Evolutionary conservation across 225 moss, liverwort and hornwort species (phyloP).

Genomic region (Polytrichum commune): DNA sequence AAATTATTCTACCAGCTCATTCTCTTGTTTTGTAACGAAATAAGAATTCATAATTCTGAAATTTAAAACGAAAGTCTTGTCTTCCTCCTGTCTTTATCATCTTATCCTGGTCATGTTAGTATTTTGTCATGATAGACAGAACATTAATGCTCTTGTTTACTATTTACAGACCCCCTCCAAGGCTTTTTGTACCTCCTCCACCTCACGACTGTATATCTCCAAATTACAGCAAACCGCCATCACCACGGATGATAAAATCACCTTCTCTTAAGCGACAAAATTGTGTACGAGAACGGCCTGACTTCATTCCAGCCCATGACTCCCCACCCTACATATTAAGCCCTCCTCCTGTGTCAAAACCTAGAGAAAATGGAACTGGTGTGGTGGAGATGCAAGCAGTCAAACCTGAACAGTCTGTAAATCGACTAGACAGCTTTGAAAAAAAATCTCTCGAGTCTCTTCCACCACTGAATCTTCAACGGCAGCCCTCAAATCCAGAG

Average conservation of each 20-base stretch:
- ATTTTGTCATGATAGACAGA: too few relatives aligned
- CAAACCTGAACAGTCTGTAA: conserved; percentile 13
- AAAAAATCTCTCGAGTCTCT: conserved; percentile 10
- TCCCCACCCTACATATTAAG: conserved; percentile 65
- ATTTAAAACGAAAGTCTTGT: too few relatives aligned
- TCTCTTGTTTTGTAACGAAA: too few relatives aligned
- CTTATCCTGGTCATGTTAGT: too few relatives aligned
- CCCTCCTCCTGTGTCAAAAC: conserved; percentile 49
- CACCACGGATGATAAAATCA: conserved; percentile 57
- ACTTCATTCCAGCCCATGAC: conserved; percentile 48
- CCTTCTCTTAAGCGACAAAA: conserved; percentile 57
- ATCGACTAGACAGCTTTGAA: conserved; percentile 48
- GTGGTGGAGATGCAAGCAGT: conserved; percentile 7
- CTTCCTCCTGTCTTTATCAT: too few relatives aligned
- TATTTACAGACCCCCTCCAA: conserved; percentile 50
- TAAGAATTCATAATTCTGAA: too few relatives aligned
- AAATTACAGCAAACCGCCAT: conserved; percentile 32
- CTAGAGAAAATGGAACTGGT: conserved; percentile 12
- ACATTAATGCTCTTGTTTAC: neutral
- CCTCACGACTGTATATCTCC: conserved; percentile 24
- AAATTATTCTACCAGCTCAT: too few relatives aligned
- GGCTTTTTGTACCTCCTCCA: conserved; percentile 28
- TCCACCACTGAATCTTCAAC: conserved; percentile 39
- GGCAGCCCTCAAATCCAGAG: conserved; percentile 53
- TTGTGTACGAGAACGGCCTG: conserved; percentile 34